Base-by-base conservation (phyloP, 202 grass and related monocot species). In the Panicum virgatum region DNA sequence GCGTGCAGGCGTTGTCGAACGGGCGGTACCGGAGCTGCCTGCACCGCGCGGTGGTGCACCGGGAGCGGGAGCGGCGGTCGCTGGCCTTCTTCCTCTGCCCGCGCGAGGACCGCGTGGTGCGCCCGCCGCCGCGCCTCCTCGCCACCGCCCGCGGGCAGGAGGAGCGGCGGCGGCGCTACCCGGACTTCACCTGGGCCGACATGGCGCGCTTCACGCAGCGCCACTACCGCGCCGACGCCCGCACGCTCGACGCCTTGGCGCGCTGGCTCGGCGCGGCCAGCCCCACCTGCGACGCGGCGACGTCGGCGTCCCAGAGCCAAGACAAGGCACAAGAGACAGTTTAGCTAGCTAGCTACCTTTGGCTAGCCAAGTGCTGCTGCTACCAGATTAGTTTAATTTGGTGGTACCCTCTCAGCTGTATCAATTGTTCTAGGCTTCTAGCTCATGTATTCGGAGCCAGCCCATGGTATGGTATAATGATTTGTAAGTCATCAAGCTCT, bases 21-120 rank as follows among this genome's bases (percentile, higher is more conserved):
- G 94, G 94, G 69, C 85, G 84, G 86, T 97, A 94, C 84, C 92
- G 89, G 83, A 97, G 94, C 83, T 97, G 92, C 79, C 76, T 92
- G 22, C 90, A 97, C 88, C 85, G 94, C 26, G 94, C 90, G 47
- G 92, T 97, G 69, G 94, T 97, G 88, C 89, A 89, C 73, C 83
- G 78, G 78, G 83, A 82, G 39, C 80, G 22, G 71, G 90, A 92
- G 81, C 88, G 94, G 15, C 77, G 86, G 20, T 94, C 92, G 44
- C 78, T 97, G 81, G 94, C 88, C 38, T 97, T 94, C 88, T 97
- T 97, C 76, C 81, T 94, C 20, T 88, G 92, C 77, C 94, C 94
- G n/a, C 84, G 65, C 74, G 66, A 87, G 13, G 90, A 97, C 76
- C 78, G 85, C 83, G 86, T 94, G 29, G 88, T 97, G 65, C 37